Percentiles rank a stretch among this genome's conserved stretches.
These are phyloP conservation scores for Teunomyces gatunensis DNA, from an alignment of 805 yeast species.

Conservation along the genomic window DNA sequence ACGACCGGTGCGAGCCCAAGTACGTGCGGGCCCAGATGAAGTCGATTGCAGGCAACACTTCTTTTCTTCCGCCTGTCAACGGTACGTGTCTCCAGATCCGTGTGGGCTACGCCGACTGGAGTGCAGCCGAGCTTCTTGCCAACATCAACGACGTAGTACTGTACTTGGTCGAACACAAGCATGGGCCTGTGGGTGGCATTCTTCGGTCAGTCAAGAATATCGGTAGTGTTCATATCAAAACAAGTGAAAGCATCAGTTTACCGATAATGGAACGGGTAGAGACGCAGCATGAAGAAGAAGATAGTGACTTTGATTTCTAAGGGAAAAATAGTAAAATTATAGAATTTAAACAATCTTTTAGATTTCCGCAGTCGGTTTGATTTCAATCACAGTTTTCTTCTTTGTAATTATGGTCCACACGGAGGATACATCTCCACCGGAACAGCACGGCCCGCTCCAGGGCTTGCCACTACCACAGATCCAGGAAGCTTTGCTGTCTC, in stretches of 20 bases:
- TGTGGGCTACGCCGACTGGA: constrained; percentile 56
- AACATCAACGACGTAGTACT: constrained; percentile 52
- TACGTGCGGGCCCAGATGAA: constrained; percentile 64
- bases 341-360: background rate
- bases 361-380: background rate
- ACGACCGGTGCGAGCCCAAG: constrained; percentile 61
- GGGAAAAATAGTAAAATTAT: background rate
- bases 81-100: constrained; percentile 62
- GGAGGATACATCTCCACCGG: background rate
- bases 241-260: constrained; percentile 63
- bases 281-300: constrained; percentile 15
- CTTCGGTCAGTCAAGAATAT: constrained; percentile 45
- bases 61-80: constrained; percentile 53
- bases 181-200: constrained; percentile 59
- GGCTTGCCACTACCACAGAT: constrained; percentile 1
- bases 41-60: constrained; percentile 61
- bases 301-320: constrained; percentile 24
- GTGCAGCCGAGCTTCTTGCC: constrained; percentile 39
- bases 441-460: background rate
- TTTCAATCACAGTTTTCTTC: background rate
- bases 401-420: background rate
- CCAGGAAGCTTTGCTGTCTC: background rate
- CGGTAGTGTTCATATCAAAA: constrained; percentile 56
- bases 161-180: constrained; percentile 44
- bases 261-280: constrained; percentile 40